phyloP scores from a whole-genome alignment of 2,329 filamentous ascomycete genomes.

The Blastomyces gilchristii region DNA sequence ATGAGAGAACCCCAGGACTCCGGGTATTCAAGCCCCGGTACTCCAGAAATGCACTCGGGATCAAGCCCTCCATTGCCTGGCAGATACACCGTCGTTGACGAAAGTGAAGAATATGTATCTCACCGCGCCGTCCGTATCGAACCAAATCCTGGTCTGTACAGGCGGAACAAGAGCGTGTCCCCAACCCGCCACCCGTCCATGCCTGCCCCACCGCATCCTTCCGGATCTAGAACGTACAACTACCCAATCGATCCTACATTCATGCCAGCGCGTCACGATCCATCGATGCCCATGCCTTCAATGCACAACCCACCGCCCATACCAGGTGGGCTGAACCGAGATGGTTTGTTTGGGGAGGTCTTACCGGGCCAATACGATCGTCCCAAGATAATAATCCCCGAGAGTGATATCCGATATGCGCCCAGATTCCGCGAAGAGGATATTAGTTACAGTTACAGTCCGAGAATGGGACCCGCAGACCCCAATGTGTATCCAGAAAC shows the following conservation, averaged over 20 bases:
- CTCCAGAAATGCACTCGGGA: slow-evolving; percentile 30
- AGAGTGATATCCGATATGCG: slow-evolving; percentile 6
- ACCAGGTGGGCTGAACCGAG: background rate
- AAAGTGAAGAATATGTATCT: slow-evolving; percentile 19
- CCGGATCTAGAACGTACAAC: slow-evolving; percentile 24
- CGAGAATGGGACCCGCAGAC: slow-evolving; percentile 12
- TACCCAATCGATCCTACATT: slow-evolving; percentile 19
- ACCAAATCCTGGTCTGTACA: slow-evolving; percentile 17
- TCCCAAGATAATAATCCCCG: slow-evolving; percentile 3
- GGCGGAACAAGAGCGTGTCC: slow-evolving; percentile 22
- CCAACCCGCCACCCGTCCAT: slow-evolving; percentile 19
- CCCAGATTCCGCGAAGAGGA: slow-evolving; percentile 10
- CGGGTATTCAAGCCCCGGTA: slow-evolving; percentile 37
- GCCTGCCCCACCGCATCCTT: slow-evolving; percentile 9
- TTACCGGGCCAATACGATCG: slow-evolving; percentile 1
- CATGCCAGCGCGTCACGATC: slow-evolving; percentile 3
- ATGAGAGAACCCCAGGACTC: slow-evolving; percentile 33
- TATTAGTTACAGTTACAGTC: slow-evolving; percentile 7
- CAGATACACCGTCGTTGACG: slow-evolving; percentile 26
- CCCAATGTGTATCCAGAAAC: slow-evolving; percentile 12
- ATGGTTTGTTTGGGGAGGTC: slow-evolving; percentile 9
- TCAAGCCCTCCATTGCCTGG: slow-evolving; percentile 27
- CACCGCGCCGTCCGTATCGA: slow-evolving; percentile 21
- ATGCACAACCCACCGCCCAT: slow-evolving; percentile 4
- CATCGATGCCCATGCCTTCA: slow-evolving; percentile 5